These are phyloP conservation scores for Vitis vinifera DNA, from an alignment of 164 flowering plant species.

Conservation along the genomic window DNA sequence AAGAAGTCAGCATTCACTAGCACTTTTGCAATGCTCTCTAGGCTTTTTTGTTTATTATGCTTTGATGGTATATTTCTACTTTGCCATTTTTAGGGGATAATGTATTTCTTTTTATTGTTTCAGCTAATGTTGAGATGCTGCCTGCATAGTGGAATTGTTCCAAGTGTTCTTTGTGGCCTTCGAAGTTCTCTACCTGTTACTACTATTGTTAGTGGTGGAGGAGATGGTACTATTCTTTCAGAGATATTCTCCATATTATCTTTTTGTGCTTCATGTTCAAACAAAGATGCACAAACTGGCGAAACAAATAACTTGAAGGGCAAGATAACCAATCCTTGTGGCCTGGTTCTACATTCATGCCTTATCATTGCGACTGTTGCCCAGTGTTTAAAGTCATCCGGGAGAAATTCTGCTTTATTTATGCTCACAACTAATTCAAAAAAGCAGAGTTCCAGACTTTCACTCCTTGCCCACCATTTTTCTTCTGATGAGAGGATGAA, in stretches of 20 bases:
- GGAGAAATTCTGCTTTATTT: constrained; percentile 73
- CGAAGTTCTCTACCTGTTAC: constrained; percentile 75
- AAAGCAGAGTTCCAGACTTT: constrained; percentile 74
- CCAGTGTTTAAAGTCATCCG: constrained; percentile 66
- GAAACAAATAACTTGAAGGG: constrained; percentile 47
- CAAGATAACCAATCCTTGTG: constrained; percentile 51
- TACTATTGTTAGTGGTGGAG: constrained; percentile 82
- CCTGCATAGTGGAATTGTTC: constrained; percentile 46
- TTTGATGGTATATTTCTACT: too few relatives aligned
- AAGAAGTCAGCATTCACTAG: too few relatives aligned
- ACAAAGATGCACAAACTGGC: constrained; percentile 48
- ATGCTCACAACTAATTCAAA: constrained; percentile 76
- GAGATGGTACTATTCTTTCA: constrained; percentile 78
- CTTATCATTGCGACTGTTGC: constrained; percentile 75
- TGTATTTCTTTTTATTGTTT: constrained; percentile 20
- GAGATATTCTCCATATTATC: constrained; percentile 76
- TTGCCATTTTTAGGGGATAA: too few relatives aligned
- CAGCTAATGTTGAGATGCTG: constrained; percentile 86
- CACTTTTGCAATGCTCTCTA: too few relatives aligned
- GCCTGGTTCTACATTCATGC: constrained; percentile 65
- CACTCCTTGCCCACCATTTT: constrained; percentile 65
- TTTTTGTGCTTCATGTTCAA: constrained; percentile 44
- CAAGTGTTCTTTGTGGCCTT: constrained; percentile 73
- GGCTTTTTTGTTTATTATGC: background rate
- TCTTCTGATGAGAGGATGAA: constrained; percentile 57